Conservation (phyloP, 169 alveolate genomes). For the Plasmodium gallinaceum region DNA sequence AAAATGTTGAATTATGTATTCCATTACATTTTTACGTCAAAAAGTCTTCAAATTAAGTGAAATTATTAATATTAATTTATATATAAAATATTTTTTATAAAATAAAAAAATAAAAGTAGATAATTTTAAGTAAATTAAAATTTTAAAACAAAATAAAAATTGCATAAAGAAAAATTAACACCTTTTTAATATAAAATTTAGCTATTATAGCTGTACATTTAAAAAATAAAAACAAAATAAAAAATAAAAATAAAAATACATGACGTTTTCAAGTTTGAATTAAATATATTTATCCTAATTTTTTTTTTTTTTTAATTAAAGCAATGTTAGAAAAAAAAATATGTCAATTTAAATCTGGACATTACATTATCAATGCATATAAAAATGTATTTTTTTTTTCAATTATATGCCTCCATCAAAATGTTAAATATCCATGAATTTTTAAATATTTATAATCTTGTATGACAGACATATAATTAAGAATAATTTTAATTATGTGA, state of each 20-base stretch:
- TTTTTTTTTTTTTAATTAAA: slow-evolving; percentile 26
- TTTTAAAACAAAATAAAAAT: slow-evolving; percentile 23
- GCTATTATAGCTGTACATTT: slow-evolving; percentile 14
- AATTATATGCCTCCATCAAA: no score
- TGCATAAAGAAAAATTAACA: neutral
- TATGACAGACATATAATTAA: neutral
- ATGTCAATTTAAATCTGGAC: neutral
- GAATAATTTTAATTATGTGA: neutral
- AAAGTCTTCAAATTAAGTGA: no score
- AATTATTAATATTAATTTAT: no score
- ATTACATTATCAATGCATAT: neutral
- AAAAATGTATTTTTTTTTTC: neutral
- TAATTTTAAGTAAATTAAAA: neutral
- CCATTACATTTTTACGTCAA: no score
- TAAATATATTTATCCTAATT: neutral
- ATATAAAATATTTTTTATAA: no score
- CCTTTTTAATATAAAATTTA: neutral
- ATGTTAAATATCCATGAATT: neutral
- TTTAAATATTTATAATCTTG: neutral
- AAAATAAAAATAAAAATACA: neutral
- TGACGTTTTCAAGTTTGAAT: neutral
- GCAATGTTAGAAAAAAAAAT: slow-evolving; percentile 7
- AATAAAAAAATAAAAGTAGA: neutral
- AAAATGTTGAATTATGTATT: no score
- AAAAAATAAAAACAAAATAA: slow-evolving; percentile 4